Base-by-base conservation (phyloP, 179 eudicot species). In the Amaranthus tricolor region DNA sequence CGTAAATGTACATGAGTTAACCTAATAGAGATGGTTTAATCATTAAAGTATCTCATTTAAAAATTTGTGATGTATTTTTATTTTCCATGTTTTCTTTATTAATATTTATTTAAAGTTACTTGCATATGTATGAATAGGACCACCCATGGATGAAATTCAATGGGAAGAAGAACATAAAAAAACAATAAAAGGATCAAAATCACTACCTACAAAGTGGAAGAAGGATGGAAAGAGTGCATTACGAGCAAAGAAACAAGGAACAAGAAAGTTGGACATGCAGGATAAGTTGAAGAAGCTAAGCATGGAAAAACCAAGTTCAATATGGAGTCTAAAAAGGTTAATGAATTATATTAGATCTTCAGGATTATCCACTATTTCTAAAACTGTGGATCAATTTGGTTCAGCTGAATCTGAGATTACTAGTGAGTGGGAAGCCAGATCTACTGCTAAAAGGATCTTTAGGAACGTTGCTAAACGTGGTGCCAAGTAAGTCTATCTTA, bases 381-480 rank as follows among this genome's bases (percentile, higher is more conserved):
- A 76, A 49, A 80, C 84, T 40, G 85, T 88, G 31, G 89, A 84
- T 58, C 85, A 84, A 7, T 88, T 84, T 50, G 93, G 90, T 4
- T 72, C 68, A 50, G 82, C 88, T 10, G 88, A 84, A 53, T 81
- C 88, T 16, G 94, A 88, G 85, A 91, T 91, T 44, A 86, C 83
- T 0, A 91, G 97, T 75, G 97, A 91, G 49, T 81, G 88, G 89
- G 89, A 90, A 71, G 97, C 97, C 17, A 78, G 83, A 50, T 71
- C 58, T n/a, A 78, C 87, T 58, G 94, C 94, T 65, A 83, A 84
- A 68, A 79, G 89, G 55, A 84, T 91, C 68, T 91, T 91, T 73
- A 86, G 76, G 62, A 87, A 91, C 45, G 94, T 90, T 1, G 92
- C 92, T 8, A 89, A 82, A 75, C 81, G 85, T 8, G 85, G 84